phyloP scores from a whole-genome alignment of 2,329 filamentous ascomycete genomes.

The Nannizziopsis arthrosporioides region DNA sequence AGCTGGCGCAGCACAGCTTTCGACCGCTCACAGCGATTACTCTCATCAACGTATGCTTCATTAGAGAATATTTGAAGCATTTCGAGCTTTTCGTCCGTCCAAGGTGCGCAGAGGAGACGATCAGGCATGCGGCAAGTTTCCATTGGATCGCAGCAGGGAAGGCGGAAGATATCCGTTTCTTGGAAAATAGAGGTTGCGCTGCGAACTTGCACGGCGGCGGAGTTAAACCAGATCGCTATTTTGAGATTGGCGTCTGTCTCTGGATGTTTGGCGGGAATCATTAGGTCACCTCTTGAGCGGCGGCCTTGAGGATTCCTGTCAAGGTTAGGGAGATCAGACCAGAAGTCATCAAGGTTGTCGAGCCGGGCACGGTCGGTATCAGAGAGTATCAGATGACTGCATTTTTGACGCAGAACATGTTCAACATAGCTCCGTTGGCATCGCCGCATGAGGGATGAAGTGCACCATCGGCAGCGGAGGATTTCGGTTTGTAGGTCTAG shows the following conservation, averaged over 20 bases:
- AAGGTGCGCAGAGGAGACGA: constrained; percentile 28
- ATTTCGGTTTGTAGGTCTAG: constrained; percentile 27
- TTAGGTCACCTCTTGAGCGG: constrained; percentile 25
- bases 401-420: constrained; percentile 25
- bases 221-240: constrained; percentile 30
- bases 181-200: constrained; percentile 20
- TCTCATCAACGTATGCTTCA: constrained; percentile 30
- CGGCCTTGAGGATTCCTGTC: constrained; percentile 19
- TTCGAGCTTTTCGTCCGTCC: constrained; percentile 30
- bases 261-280: constrained; percentile 18
- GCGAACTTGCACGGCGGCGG: constrained; percentile 28
- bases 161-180: constrained; percentile 26
- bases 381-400: constrained; percentile 20
- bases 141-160: constrained; percentile 23
- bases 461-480: constrained; percentile 34
- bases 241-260: constrained; percentile 17
- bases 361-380: constrained; percentile 18
- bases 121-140: constrained; percentile 28
- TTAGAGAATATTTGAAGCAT: constrained; percentile 29
- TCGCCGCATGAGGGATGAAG: constrained; percentile 26
- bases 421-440: constrained; percentile 31
- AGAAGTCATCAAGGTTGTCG: constrained; percentile 18
- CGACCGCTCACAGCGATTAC: constrained; percentile 22
- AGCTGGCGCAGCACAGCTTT: constrained; percentile 24
- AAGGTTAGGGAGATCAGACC: constrained; percentile 18